Base-by-base conservation (phyloP, 257 asterid species). In the Dorcoceras hygrometricum region DNA sequence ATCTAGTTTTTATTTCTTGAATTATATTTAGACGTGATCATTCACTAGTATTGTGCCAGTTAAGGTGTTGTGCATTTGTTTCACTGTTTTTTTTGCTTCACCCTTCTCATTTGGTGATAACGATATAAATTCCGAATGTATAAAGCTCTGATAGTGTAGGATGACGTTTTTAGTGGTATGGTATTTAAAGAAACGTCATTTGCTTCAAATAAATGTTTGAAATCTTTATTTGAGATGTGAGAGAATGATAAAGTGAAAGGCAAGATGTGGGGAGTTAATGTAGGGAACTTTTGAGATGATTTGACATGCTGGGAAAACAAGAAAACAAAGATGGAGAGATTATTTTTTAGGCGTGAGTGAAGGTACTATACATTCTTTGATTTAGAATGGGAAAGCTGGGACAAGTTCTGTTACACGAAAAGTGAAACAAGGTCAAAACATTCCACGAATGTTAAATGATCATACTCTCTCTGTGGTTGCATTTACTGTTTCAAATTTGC, bases 1-100 rank as follows among this genome's bases (percentile, higher is more conserved):
- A 62, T 73, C 27, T 39, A 34, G 58, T 12, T 39, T 65, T 22
- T 59, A 26, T 64, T 58, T 26, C 55, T 57, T 39, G 53, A 2
- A 14, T 50, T 20, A 18, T 32, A 43, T 31, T 67, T 55, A 29
- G 55, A 29, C 20, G 55, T 55, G 12, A 62, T 36, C 28, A 36
- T 9, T 22, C 6, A 43, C 12, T 12, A 16, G 51, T 16, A 12
- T 12, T 12, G 19, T 43, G n/a, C 51, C 51, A 43, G 51, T 43
- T 43, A 43, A 12, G 51, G 51, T 39, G 50, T 14, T 6, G 51
- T 1, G 3, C 18, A 16, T 43, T 12, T 43, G 20, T 14, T 43
- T 43, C 20, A 43, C n/a, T 43, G 51, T 14, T 16, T 43, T 43
- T 43, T 43, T 43, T 3, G 19, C 20, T 3, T 43, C 51, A 43